Evolutionary conservation across 305 asterid species (phyloP).

Genomic region (Fraxinus albicans): DNA sequence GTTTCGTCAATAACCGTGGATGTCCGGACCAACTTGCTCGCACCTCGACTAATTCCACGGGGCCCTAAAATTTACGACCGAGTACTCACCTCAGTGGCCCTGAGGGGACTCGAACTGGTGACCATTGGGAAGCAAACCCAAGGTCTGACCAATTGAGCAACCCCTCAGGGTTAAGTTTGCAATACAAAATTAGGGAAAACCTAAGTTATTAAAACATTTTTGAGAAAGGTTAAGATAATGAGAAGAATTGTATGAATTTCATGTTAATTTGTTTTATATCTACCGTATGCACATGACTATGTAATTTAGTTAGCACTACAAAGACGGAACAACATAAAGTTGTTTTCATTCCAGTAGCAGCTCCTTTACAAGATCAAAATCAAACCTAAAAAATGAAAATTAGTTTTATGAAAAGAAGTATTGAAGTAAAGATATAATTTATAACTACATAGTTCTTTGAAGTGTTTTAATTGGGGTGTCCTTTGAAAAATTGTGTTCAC

Average conservation of each 20-base stretch:
- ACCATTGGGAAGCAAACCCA: too few species aligned
- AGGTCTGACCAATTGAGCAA: too few species aligned
- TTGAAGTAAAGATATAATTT: background rate
- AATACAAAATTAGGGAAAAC: background rate
- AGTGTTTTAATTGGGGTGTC: background rate
- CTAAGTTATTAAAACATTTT: background rate
- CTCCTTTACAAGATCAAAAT: background rate
- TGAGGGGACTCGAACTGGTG: too few species aligned
- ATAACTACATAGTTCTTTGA: background rate
- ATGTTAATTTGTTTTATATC: background rate
- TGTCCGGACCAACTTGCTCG: too few species aligned
- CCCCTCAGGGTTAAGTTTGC: too few species aligned
- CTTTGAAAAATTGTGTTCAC: background rate
- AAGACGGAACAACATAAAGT: background rate
- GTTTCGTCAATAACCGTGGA: too few species aligned
- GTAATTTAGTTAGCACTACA: background rate
- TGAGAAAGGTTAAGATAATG: background rate
- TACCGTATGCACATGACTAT: background rate
- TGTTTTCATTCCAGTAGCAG: background rate
- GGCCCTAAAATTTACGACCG: too few species aligned
- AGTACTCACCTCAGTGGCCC: too few species aligned
- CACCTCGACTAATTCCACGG: too few species aligned
- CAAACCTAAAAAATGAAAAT: background rate
- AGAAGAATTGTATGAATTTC: background rate
- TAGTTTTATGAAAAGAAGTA: background rate